These are phyloP conservation scores for Phytophthora citrophthora DNA, from an alignment of 352 stramenopile species.

Conservation along the genomic window DNA sequence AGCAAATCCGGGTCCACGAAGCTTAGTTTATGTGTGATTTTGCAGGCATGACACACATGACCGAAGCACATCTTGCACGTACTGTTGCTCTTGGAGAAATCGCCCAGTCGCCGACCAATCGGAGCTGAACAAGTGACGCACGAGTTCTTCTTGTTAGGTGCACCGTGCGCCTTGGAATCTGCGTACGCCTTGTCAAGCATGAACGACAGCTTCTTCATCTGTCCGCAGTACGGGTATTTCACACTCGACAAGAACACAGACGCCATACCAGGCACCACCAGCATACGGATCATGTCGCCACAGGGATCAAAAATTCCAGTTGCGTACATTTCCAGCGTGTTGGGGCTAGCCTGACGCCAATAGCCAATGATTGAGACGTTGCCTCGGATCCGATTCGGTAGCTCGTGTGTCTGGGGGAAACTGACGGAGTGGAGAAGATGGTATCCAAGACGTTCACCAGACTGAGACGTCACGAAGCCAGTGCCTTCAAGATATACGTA, in stretches of 20 bases:
- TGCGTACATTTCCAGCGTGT: constrained; percentile 51
- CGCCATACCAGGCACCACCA: constrained; percentile 22
- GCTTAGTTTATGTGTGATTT: constrained; percentile 17
- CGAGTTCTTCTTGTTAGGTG: not conserved
- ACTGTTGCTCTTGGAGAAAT: constrained; percentile 4
- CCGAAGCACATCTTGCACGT: constrained; percentile 2
- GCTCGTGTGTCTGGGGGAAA: constrained; percentile 24
- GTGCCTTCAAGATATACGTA: constrained; percentile 46
- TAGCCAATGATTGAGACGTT: constrained; percentile 47
- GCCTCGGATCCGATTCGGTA: constrained; percentile 43
- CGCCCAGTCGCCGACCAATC: not conserved
- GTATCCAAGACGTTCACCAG: constrained; percentile 31
- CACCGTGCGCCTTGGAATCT: not conserved
- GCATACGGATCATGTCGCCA: constrained; percentile 31
- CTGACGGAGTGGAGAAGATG: constrained; percentile 27
- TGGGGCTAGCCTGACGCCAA: constrained; percentile 46
- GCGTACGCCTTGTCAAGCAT: constrained; percentile 1
- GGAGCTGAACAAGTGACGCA: not conserved
- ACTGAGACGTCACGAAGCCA: constrained; percentile 10
- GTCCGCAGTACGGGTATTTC: constrained; percentile 26
- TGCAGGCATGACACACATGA: not conserved
- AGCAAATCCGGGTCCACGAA: constrained; percentile 26
- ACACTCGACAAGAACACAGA: constrained; percentile 27
- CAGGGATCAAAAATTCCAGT: constrained; percentile 32
- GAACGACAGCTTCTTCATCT: constrained; percentile 35